A percentile compares a stretch with the other conserved stretches of the same genome.
These are phyloP conservation scores for Suhomyces atakaporum DNA, from an alignment of 1,139 yeast genomes.

Conservation along the genomic window DNA sequence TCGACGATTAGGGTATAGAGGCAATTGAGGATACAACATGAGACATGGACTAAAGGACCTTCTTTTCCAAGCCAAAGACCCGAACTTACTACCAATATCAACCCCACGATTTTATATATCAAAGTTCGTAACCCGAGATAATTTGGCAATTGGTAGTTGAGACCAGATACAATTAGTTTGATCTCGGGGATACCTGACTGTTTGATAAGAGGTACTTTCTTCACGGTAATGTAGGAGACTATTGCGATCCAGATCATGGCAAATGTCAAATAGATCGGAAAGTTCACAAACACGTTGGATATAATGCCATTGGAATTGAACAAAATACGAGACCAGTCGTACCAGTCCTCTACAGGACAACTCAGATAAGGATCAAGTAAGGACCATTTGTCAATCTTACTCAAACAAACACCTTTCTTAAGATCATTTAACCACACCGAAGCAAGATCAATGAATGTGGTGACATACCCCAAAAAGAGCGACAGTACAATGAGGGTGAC, in stretches of 20 bases:
- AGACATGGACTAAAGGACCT: conserved; percentile 89
- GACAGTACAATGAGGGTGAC: conserved; percentile 57
- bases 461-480: conserved; percentile 56
- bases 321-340: conserved; percentile 40
- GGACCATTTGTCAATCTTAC: conserved; percentile 44
- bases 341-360: conserved; percentile 47
- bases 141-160: conserved; percentile 40
- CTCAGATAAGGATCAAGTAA: conserved; percentile 47
- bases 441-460: conserved; percentile 60
- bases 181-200: conserved; percentile 75
- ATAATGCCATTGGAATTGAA: conserved; percentile 23
- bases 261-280: conserved; percentile 39
- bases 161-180: conserved; percentile 63
- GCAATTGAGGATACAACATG: conserved; percentile 59
- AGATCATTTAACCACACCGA: conserved; percentile 67
- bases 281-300: conserved; percentile 30
- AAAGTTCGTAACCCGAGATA: conserved; percentile 54
- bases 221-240: conserved; percentile 36
- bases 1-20: conserved; percentile 36
- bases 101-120: conserved; percentile 51
- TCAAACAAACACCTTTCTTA: conserved; percentile 48
- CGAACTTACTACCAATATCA: conserved; percentile 69
- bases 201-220: conserved; percentile 46
- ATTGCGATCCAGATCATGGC: conserved; percentile 28
- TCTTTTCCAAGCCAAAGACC: conserved; percentile 93